phyloP scores from a whole-genome alignment of 306 rosid species.

The Vigna angularis region DNA sequence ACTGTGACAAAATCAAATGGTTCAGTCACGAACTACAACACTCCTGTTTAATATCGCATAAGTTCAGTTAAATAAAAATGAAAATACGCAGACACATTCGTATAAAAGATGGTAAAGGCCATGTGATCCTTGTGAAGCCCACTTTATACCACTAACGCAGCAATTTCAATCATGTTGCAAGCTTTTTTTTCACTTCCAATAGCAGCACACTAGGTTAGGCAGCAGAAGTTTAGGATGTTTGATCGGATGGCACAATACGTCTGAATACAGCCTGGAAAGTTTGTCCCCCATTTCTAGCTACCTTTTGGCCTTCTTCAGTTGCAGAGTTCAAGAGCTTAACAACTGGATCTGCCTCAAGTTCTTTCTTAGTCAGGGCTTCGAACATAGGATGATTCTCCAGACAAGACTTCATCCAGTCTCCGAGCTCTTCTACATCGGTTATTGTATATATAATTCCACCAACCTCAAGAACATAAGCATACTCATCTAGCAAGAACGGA shows the following conservation, averaged over 20 bases:
- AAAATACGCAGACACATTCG: constrained; percentile 23
- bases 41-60: not conserved
- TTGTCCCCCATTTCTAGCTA: constrained; percentile 91
- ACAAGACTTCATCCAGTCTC: constrained; percentile 94
- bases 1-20: not conserved
- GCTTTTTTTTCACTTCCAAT: not conserved
- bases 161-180: not conserved
- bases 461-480: constrained; percentile 74
- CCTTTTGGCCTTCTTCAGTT: constrained; percentile 99
- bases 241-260: constrained; percentile 61
- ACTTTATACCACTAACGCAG: not conserved
- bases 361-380: constrained; percentile 71
- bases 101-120: constrained; percentile 25
- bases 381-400: constrained; percentile 89
- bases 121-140: constrained; percentile 9
- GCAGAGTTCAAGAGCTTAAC: constrained; percentile 75
- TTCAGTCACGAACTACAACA: constrained; percentile 16
- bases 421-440: constrained; percentile 96
- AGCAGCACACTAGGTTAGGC: constrained; percentile 17
- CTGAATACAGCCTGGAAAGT: constrained; percentile 81
- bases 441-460: constrained; percentile 94
- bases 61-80: constrained; percentile 30
- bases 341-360: constrained; percentile 86
- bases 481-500: constrained; percentile 86
- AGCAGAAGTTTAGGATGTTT: constrained; percentile 41